Conservation (phyloP, 257 asterid genomes). For the Solanum verrucosum region DNA sequence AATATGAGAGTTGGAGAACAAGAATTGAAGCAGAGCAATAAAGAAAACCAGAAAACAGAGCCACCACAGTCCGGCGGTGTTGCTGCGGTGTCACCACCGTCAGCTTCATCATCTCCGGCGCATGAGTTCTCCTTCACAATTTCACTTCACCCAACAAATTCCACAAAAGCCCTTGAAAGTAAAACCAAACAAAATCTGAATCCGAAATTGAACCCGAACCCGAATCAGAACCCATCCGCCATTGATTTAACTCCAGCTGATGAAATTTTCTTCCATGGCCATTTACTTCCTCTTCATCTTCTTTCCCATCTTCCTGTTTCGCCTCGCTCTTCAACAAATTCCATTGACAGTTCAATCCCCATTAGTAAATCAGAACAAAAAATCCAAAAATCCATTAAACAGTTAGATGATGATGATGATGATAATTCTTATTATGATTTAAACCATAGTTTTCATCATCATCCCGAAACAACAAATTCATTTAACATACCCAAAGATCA, state of each 20-base stretch:
- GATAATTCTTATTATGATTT: neutral
- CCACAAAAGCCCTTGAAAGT: conserved; percentile 4
- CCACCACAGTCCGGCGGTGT: neutral
- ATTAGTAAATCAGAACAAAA: conserved; percentile 22
- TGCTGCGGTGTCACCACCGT: conserved; percentile 17
- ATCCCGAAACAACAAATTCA: neutral
- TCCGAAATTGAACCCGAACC: neutral
- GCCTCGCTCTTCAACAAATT: conserved; percentile 63
- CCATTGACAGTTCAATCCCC: conserved; percentile 55
- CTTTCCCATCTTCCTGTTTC: conserved; percentile 58
- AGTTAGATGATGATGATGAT: neutral
- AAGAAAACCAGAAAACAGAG: neutral
- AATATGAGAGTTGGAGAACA: neutral
- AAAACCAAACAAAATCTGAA: neutral
- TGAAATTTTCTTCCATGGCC: conserved; percentile 90
- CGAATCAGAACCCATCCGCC: conserved; percentile 8
- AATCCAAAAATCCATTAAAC: neutral
- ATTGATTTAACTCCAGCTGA: conserved; percentile 93
- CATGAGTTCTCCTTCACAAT: conserved; percentile 84
- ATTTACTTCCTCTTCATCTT: conserved; percentile 85
- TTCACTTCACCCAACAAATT: conserved; percentile 44
- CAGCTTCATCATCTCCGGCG: conserved; percentile 76
- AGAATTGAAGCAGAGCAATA: neutral
- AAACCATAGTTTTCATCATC: neutral
- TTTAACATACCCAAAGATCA: conserved; percentile 6